Percentiles rank a stretch among this genome's conserved stretches.
Evolutionary conservation across 495 filamentous ascomycete genomes (phyloP).

Genomic region (Penicillium lividum): DNA sequence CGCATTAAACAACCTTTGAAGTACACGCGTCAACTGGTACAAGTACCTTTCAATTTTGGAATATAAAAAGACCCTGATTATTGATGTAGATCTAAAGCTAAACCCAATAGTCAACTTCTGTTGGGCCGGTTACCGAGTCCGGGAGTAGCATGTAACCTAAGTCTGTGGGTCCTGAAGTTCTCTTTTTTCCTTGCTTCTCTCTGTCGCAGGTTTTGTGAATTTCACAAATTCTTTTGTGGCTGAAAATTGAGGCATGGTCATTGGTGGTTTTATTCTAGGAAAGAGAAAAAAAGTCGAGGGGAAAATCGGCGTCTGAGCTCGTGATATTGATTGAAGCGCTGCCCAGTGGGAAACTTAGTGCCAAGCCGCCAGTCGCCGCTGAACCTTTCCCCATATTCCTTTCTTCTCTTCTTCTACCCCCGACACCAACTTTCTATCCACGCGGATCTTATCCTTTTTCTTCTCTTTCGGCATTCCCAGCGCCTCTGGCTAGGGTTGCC

Average conservation of each 20-base stretch:
- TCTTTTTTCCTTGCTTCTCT: conserved; percentile 2
- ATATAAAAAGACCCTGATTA: neutral
- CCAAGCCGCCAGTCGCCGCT: conserved; percentile 39
- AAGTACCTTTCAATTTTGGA: too few relatives aligned
- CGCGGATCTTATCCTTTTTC: conserved; percentile 1
- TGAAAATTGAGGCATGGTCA: conserved; percentile 4
- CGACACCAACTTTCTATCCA: neutral
- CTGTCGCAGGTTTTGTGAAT: neutral
- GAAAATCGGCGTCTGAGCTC: conserved; percentile 5
- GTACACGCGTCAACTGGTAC: too few relatives aligned
- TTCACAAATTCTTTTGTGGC: conserved; percentile 1
- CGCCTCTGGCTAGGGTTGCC: conserved; percentile 3
- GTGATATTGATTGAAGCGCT: conserved; percentile 16
- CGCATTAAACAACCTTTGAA: too few relatives aligned
- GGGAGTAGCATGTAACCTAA: conserved; percentile 16
- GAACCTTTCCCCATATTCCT: conserved; percentile 43
- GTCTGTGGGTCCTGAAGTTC: conserved; percentile 5
- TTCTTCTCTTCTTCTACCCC: conserved; percentile 19
- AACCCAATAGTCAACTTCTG: neutral
- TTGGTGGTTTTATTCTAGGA: conserved; percentile 1
- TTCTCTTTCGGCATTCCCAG: neutral
- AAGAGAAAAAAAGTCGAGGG: neutral
- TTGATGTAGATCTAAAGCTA: neutral
- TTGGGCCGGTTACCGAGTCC: conserved; percentile 5
- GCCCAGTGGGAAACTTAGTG: conserved; percentile 25